Evolutionary conservation across 768 basidiomycete genomes (phyloP), one percentile per base, ranked within the genome.

Genomic region (Serendipita indica): DNA sequence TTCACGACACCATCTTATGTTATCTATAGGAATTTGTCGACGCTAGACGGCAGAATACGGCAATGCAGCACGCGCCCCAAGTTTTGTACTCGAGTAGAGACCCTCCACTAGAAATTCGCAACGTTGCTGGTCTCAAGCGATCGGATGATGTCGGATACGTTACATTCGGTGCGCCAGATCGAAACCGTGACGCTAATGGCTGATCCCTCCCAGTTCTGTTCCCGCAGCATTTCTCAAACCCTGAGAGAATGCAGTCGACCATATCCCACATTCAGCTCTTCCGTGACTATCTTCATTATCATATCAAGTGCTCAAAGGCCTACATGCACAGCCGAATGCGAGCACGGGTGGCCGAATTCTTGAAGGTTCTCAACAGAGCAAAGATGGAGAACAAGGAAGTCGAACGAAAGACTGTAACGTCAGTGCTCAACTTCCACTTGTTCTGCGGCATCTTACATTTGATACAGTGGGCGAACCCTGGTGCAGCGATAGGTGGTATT

Each of bases 271-370:
- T 98, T 66, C 90, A 97, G 69, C 75, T 94, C 25, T 98, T 99
- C 85, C 81, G 96, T 59, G 91, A 97, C 70, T 97, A 97, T 68
- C 76, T 99, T n/a, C 96, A 99, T 72, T 98, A 98, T 71, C 94
- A 98, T 68, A 96, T 99, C 78, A 98, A 94, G 67, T 93, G 91
- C 69, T 92, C 86, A 57, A 97, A 97, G 71, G 96, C 94, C 0
- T 98, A 99, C 72, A 94, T 99, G 90, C 94, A 98, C 72, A 93
- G 90, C 2, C 78, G 96, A 43, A 93, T 98, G 91, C 78, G 96
- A 61, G 78, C 85, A 65, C 82, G 96, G 7, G 96, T 96, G 12
- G 80, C 86, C 1, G 90, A 96, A 71, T 98, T 99, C 76, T 87
- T 90, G 72, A 91, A 91, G 71, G 83, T 99, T 57, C 72, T 99